A percentile compares a stretch with the other conserved stretches of the same genome.
Evolutionary conservation across 345 rosid species (phyloP).

Genomic region (Pugionium dolabratum): DNA sequence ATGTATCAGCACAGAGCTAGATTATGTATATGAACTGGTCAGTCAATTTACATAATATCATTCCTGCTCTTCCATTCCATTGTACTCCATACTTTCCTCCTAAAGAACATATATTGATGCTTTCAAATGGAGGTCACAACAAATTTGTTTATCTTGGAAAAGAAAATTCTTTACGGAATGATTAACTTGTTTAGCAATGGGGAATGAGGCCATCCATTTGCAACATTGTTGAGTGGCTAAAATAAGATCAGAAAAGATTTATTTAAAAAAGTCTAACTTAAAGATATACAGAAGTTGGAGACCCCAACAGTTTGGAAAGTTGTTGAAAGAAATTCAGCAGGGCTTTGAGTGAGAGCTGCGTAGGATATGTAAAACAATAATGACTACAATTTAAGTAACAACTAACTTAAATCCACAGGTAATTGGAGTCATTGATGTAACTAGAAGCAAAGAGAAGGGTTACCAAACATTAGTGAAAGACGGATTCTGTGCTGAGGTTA

Average conservation of each 20-base stretch:
- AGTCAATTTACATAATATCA: slow-evolving; percentile 33
- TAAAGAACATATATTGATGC: slow-evolving; percentile 14
- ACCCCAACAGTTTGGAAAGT: slow-evolving; percentile 11
- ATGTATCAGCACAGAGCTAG: slow-evolving; percentile 78
- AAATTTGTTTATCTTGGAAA: slow-evolving; percentile 21
- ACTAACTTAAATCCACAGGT: slow-evolving; percentile 49
- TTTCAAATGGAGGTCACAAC: slow-evolving; percentile 19
- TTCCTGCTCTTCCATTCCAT: neutral
- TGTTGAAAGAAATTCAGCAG: slow-evolving; percentile 6
- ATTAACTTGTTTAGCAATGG: neutral
- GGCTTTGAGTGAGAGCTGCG: slow-evolving; percentile 19
- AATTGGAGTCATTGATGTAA: slow-evolving; percentile 83
- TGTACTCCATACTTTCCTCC: slow-evolving; percentile 12
- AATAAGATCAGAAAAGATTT: slow-evolving; percentile 2
- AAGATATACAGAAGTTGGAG: slow-evolving; percentile 9
- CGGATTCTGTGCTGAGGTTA: slow-evolving; percentile 91
- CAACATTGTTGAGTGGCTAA: slow-evolving; percentile 5
- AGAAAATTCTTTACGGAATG: neutral
- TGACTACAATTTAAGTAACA: slow-evolving; percentile 24
- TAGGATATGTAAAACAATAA: slow-evolving; percentile 10
- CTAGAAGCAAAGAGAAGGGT: slow-evolving; percentile 81
- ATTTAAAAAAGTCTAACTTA: neutral
- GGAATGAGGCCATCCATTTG: neutral
- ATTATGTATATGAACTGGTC: slow-evolving; percentile 87
- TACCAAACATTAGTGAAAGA: slow-evolving; percentile 88